Base-by-base conservation (phyloP, 129 eudicot species). In the Rutidosis leptorrhynchoides region DNA sequence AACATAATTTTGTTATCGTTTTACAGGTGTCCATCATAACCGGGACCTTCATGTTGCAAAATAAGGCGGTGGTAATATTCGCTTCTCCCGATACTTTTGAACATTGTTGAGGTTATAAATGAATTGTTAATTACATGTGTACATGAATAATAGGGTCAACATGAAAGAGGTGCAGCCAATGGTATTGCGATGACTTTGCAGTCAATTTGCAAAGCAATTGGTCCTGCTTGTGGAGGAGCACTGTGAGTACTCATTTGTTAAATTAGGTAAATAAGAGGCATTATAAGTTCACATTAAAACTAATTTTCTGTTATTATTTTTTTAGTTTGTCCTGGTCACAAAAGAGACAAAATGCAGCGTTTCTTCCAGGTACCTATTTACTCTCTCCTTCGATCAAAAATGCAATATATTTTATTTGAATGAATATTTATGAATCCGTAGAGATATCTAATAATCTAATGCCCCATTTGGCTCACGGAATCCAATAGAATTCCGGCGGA, bases 101-200 rank as follows among this genome's bases (percentile, higher is more conserved):
- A 58, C 5, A 16, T 63, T 52, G 17, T 56, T 52, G 11, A 8
- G 32, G 19, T 68, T 0, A 53, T 43, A 58, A 46, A 30, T 23
- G 12, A 2, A 48, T 3, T 23, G 4, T 19, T 59, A 58, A 33
- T 30, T 43, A 22, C 46, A 51, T 2, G 58, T 55, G 46, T 45
- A 45, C 25, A 55, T 58, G 27, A 55, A 65, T 33, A 9, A 49
- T 72, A 92, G 98, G 95, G 77, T 14, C 98, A 88, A 82, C 79
- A 71, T 64, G 87, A 93, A 81, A 80, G 98, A 67, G 98, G 98
- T 57, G 95, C 96, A 35, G 98, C 98, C 6, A 93, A 93, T 79
- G 98, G 96, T 53, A 64, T 89, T 19, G 27, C 87, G 55, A 83
- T 85, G 87, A 85, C 93, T 28, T 25, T 79, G 33, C 85, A 80